phyloP scores from a whole-genome alignment of 208 protist genomes.

The Leishmania aethiopica region DNA sequence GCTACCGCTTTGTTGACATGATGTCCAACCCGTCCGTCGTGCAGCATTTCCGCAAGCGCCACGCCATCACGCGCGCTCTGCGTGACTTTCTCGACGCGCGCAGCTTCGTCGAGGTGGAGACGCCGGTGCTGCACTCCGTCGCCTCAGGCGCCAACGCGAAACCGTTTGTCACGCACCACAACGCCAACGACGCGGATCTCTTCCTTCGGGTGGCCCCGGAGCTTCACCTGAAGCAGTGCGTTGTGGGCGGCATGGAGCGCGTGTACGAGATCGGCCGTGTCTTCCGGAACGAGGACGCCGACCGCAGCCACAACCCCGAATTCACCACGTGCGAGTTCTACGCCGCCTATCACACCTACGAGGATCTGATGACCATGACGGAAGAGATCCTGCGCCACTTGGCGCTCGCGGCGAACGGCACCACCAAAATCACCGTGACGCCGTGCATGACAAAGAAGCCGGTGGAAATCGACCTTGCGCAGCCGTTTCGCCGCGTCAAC shows the following conservation, averaged over 20 bases:
- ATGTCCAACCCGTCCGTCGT: slow-evolving; percentile 66
- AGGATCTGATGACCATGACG: slow-evolving; percentile 93
- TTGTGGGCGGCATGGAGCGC: slow-evolving; percentile 94
- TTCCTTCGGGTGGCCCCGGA: slow-evolving; percentile 94
- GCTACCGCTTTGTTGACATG: slow-evolving; percentile 91
- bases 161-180: slow-evolving; percentile 93
- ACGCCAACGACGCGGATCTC: slow-evolving; percentile 79
- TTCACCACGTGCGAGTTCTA: slow-evolving; percentile 96
- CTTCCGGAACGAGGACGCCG: slow-evolving; percentile 95
- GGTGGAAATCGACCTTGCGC: slow-evolving; percentile 82
- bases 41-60: slow-evolving; percentile 60
- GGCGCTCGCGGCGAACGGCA: slow-evolving; percentile 55
- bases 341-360: slow-evolving; percentile 94
- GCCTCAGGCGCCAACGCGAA: slow-evolving; percentile 92
- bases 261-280: slow-evolving; percentile 96
- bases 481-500: slow-evolving; percentile 86
- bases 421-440: slow-evolving; percentile 42
- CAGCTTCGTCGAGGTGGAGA: slow-evolving; percentile 95
- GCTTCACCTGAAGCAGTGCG: slow-evolving; percentile 94
- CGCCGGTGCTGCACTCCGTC: slow-evolving; percentile 89
- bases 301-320: slow-evolving; percentile 95
- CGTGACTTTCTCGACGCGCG: slow-evolving; percentile 71
- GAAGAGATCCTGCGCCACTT: slow-evolving; percentile 91
- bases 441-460: slow-evolving; percentile 30
- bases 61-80: slow-evolving; percentile 62